phyloP scores from a whole-genome alignment of 768 basidiomycete species.

The Tubosaeta sp. region DNA sequence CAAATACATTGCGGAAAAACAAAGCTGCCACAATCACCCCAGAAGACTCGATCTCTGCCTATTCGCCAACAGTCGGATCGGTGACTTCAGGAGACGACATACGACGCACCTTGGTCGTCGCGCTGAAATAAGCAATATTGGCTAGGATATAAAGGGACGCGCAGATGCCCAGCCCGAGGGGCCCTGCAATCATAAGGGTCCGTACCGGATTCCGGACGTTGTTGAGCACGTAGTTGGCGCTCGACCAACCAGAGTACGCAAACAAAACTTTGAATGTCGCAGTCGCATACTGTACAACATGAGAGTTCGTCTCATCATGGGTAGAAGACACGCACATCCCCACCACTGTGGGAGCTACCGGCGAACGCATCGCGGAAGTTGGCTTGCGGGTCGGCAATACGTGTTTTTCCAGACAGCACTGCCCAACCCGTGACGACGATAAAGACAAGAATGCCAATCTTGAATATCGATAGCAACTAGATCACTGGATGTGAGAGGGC shows the following conservation, averaged over 20 bases:
- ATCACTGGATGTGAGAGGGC: conserved; percentile 7
- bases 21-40: conserved; percentile 55
- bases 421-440: conserved; percentile 57
- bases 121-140: conserved; percentile 55
- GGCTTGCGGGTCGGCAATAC: conserved; percentile 48
- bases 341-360: conserved; percentile 49
- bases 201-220: conserved; percentile 56
- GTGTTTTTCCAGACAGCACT: conserved; percentile 55
- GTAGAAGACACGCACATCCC: conserved; percentile 32
- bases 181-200: conserved; percentile 59
- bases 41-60: conserved; percentile 43
- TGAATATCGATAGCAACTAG: conserved; percentile 47
- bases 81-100: background rate
- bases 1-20: conserved; percentile 59
- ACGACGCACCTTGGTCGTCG: conserved; percentile 20
- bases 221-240: conserved; percentile 56
- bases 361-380: conserved; percentile 58
- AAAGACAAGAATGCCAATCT: conserved; percentile 48
- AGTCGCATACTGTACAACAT: conserved; percentile 46
- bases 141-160: conserved; percentile 50
- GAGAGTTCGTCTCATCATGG: background rate
- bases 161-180: conserved; percentile 53
- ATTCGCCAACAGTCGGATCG: background rate
- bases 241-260: conserved; percentile 49
- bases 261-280: conserved; percentile 57